Percentiles rank a stretch among this genome's conserved stretches.
These are phyloP conservation scores for Paramarasmius palmivorus DNA, from an alignment of 1,284 basidiomycete species.

Conservation along the genomic window DNA sequence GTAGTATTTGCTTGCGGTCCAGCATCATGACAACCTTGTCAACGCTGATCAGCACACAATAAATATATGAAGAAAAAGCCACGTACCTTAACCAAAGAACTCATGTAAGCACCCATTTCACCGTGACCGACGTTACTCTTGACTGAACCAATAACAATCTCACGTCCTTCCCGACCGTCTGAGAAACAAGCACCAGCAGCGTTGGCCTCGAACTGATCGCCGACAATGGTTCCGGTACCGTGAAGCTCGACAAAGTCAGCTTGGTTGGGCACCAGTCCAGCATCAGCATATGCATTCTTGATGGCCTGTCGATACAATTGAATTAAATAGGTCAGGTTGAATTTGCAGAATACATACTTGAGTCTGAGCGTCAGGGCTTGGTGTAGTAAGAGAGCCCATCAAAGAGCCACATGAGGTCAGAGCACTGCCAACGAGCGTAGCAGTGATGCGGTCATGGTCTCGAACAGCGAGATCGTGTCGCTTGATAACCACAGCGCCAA, in stretches of 20 bases:
- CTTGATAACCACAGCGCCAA: slow-evolving; percentile 2
- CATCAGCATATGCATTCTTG: slow-evolving; percentile 4
- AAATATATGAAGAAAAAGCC: not conserved
- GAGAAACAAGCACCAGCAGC: slow-evolving; percentile 5
- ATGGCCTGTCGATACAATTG: not conserved
- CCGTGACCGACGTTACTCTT: slow-evolving; percentile 7
- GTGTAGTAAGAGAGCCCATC: slow-evolving; percentile 3
- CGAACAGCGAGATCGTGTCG: slow-evolving; percentile 1
- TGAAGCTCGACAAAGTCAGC: not conserved
- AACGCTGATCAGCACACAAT: not conserved
- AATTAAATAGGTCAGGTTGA: not conserved
- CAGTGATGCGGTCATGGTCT: slow-evolving; percentile 1
- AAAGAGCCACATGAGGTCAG: slow-evolving; percentile 2
- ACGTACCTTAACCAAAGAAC: slow-evolving; percentile 1
- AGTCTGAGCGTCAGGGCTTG: slow-evolving; percentile 4
- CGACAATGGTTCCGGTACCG: slow-evolving; percentile 1
- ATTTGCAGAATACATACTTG: not conserved
- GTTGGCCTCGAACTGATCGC: slow-evolving; percentile 2
- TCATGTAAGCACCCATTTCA: slow-evolving; percentile 8
- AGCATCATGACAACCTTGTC: slow-evolving; percentile 21
- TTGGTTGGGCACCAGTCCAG: not conserved
- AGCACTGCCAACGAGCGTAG: not conserved
- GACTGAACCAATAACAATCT: slow-evolving; percentile 6
- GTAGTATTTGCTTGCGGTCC: slow-evolving; percentile 17
- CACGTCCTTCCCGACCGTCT: not conserved